Evolutionary conservation across 352 stramenopile genomes (phyloP), one percentile per base, ranked within the genome.

Genomic region (Phytophthora podocarpi): DNA sequence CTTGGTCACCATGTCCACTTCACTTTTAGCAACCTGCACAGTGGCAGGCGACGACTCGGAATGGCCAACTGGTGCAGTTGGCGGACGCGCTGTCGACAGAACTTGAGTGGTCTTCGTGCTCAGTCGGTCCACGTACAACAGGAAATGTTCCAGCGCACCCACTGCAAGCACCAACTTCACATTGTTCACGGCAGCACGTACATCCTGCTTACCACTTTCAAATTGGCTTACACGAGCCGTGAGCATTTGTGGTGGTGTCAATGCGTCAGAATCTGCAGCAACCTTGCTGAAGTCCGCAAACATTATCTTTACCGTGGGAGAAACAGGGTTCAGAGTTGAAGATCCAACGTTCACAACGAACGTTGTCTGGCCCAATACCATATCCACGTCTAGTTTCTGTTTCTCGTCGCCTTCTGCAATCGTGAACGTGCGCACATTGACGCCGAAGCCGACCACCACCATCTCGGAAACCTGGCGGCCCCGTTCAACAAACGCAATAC

Each of bases 71-170:
- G 59, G 28, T 28, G 62, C 62, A 20, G 72, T 67, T 11, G 73
- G 61, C 7, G 78, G 75, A 15, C 67, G 78, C 5, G 73, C 61
- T 30, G 66, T 72, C 16, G 78, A 78, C 47, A 89, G 55, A 6
- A 80, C 74, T 67, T 85, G 71, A 41, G 67, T 81, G 12, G 76
- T 68, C 18, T 74, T 80, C 24, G 76, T 86, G 31, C 43, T 82
- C 16, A 89, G 43, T 5, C 79, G 79, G 63, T 91, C 81, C 8
- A 84, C 59, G 36, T 80, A 89, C 47, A 90, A 58, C 45, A 91
- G 41, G 45, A 91, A 90, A 49, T 82, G 54, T 51, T 91, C 80
- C 4, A 91, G 70, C 12, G 72, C 78, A 16, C 69, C 46, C 5
- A 72, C 72, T 43, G 69, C 73, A 4, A 73, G 46, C 21, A 87